Evolutionary conservation across 1,284 basidiomycete species (phyloP), one percentile per base, ranked within the genome.

Genomic region (Rhodofomes roseus): DNA sequence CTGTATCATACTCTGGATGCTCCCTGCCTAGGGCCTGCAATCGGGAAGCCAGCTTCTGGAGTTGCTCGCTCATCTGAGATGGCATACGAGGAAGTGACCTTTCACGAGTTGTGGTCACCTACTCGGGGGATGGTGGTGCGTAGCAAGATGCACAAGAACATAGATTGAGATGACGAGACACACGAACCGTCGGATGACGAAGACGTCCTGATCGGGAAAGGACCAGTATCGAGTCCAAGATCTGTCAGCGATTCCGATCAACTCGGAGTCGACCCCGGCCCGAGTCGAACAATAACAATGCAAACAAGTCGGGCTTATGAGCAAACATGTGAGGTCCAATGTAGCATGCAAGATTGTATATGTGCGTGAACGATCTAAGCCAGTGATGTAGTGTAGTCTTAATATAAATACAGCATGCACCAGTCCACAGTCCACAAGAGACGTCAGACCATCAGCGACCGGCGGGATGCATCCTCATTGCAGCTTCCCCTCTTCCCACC

Each of bases 401-500:
- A 36, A 25, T 52, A 52, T 52, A 52, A 37, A 36, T 52, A 52
- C 50, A 52, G 50, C 50, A 52, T 52, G 31, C 29, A 34, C 37
- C 50, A 23, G 12, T 48, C 46, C 46, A 29, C 27, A 34, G 46
- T 36, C 50, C 36, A n/a, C 36, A 20, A 22, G 37, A 16, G 14
- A 14, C 12, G 37, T 12, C 5, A 29, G 27, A n/a, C n/a, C n/a
- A n/a, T n/a, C 39, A 3, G 27, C 6, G 48, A 14, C 9, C 14
- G 22, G 4, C 18, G n/a, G n/a, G 11, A 44, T 16, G 23, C n/a
- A 34, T 16, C 20, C 37, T 34, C 25, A 59, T 34, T 20, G 56
- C 12, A 40, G 37, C 40, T 60, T 60, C 12, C 59, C 55, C 14
- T 56, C 55, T 54, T 67, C 64, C 69, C 69, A 72, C n/a, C 63